Evolutionary conservation across 169 alveolate genomes (phyloP).

Genomic region (Eimeria brunetti): DNA sequence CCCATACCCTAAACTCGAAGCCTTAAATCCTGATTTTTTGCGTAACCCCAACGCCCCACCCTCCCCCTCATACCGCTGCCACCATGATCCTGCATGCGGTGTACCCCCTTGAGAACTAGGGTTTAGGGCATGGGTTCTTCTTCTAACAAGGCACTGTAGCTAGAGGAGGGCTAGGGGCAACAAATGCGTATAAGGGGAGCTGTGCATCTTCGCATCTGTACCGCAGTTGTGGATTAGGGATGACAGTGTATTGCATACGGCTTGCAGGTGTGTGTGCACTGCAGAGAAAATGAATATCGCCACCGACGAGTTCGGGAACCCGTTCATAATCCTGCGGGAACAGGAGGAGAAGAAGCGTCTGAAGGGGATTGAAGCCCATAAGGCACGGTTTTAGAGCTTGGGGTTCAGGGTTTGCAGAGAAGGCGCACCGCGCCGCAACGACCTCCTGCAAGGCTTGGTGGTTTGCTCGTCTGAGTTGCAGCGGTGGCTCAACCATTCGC

Average conservation of each 20-base stretch:
- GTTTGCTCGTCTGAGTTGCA: not conserved
- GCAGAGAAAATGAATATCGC: conserved; percentile 89
- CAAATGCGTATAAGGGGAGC: not conserved
- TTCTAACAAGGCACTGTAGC: not conserved
- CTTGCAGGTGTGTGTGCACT: conserved; percentile 38
- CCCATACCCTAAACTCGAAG: not conserved
- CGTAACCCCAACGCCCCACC: not conserved
- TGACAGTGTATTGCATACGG: not conserved
- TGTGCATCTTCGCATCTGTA: not conserved
- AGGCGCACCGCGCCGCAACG: not conserved
- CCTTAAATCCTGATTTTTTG: not conserved
- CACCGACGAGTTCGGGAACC: conserved; percentile 99
- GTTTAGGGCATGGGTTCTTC: conserved; percentile 12
- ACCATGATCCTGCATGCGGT: not conserved
- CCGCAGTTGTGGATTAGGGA: not conserved
- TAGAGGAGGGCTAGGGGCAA: not conserved
- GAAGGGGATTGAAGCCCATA: conserved; percentile 98
- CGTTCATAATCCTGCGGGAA: conserved; percentile 98
- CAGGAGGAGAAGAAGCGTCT: conserved; percentile 97
- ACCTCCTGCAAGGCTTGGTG: not conserved
- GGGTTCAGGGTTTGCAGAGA: not conserved
- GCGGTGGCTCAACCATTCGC: not conserved
- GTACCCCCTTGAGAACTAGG: not conserved
- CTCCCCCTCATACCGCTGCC: not conserved
- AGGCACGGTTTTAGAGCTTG: conserved; percentile 15